A percentile compares a stretch with the other conserved stretches of the same genome.
Evolutionary conservation across 2,329 filamentous ascomycete species (phyloP).

Genomic region (Aschersonia sp.): DNA sequence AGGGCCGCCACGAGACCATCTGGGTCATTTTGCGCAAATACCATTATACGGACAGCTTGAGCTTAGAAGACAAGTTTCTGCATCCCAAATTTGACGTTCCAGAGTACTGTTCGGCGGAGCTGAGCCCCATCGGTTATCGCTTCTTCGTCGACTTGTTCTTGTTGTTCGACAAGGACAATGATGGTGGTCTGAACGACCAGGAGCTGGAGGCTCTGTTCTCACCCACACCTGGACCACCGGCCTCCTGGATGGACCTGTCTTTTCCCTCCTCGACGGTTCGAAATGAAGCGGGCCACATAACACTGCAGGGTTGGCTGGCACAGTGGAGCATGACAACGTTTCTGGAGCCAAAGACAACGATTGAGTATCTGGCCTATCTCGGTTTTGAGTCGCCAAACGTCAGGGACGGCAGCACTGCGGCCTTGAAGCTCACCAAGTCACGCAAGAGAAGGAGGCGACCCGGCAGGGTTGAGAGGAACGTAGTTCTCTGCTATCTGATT

Average conservation of each 20-base stretch:
- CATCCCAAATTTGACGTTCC: conserved; percentile 92
- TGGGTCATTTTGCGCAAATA: conserved; percentile 95
- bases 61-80: conserved; percentile 78
- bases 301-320: conserved; percentile 91
- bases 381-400: conserved; percentile 74
- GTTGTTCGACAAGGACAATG: conserved; percentile 93
- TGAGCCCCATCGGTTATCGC: conserved; percentile 86
- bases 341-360: conserved; percentile 82
- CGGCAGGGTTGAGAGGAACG: conserved; percentile 81
- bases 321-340: conserved; percentile 99
- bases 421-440: conserved; percentile 83
- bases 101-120: conserved; percentile 79
- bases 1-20: conserved; percentile 93
- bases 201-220: conserved; percentile 82
- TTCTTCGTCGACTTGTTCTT: conserved; percentile 97
- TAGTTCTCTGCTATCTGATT: conserved; percentile 85
- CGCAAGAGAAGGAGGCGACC: conserved; percentile 72
- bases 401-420: conserved; percentile 66
- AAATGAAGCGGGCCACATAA: conserved; percentile 91
- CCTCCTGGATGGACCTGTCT: conserved; percentile 73
- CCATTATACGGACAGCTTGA: conserved; percentile 91
- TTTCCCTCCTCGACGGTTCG: conserved; percentile 91
- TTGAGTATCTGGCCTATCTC: conserved; percentile 91
- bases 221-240: conserved; percentile 78
- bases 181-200: conserved; percentile 77